A percentile compares a stretch with the other conserved stretches of the same genome.
These are phyloP conservation scores for Tolypocladium cylindrosporum DNA, from an alignment of 2,329 filamentous ascomycete genomes.

Conservation along the genomic window DNA sequence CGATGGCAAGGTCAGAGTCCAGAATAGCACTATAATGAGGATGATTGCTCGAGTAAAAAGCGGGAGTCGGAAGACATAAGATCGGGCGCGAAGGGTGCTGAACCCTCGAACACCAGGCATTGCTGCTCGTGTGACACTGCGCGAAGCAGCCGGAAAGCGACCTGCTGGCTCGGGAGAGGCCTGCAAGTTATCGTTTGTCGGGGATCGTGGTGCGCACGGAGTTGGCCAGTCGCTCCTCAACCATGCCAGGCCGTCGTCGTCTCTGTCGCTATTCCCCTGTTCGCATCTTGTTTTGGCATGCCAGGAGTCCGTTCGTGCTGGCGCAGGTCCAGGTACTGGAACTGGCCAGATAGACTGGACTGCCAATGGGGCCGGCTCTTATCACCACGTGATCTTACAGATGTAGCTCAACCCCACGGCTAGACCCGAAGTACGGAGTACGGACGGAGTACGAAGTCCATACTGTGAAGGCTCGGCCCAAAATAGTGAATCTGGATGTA, in stretches of 20 bases:
- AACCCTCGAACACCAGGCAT: conserved; percentile 32
- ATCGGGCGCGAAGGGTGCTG: conserved; percentile 64
- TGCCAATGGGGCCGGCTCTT: neutral
- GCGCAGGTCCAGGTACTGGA: neutral
- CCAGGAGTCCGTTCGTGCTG: neutral
- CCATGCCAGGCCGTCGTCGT: neutral
- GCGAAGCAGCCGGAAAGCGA: neutral
- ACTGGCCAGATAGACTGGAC: neutral
- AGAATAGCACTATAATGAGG: conserved; percentile 49
- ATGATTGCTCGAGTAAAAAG: conserved; percentile 71
- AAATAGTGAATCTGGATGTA: no score
- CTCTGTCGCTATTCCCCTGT: neutral
- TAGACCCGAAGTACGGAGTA: no score
- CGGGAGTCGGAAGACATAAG: conserved; percentile 76
- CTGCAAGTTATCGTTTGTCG: neutral
- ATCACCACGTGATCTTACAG: neutral
- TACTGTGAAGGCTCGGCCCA: no score
- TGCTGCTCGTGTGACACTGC: neutral
- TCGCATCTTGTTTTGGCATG: conserved; percentile 1
- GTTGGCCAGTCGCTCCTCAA: neutral
- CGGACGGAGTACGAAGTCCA: no score
- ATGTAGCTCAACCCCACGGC: neutral
- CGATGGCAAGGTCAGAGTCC: conserved; percentile 58
- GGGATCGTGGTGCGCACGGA: neutral
- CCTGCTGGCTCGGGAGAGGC: neutral